Conservation (phyloP, 140 eudicot genomes). For the Eryngium alpinum region DNA sequence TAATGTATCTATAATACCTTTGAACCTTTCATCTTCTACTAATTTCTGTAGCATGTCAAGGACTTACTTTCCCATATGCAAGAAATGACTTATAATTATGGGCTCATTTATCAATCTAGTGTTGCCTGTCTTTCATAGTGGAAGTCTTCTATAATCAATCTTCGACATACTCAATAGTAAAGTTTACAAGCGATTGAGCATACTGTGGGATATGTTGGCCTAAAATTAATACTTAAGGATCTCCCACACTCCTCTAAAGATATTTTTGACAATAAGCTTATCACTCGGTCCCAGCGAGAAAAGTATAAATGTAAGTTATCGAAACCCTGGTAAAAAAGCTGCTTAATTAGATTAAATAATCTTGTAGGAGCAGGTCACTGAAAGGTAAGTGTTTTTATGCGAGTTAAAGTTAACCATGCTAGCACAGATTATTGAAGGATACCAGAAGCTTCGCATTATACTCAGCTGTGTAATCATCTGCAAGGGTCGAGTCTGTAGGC, state of each 20-base stretch:
- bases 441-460: constrained; percentile 62
- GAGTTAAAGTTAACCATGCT: not conserved
- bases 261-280: too few relatives aligned
- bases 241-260: too few relatives aligned
- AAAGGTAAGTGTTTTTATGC: not conserved
- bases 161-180: not conserved
- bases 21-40: constrained; percentile 54
- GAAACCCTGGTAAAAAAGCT: not conserved
- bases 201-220: not conserved
- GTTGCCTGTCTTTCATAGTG: not conserved
- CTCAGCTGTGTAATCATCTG: constrained; percentile 45
- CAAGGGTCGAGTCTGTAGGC: constrained; percentile 70
- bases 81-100: not conserved
- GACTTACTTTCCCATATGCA: constrained; percentile 18
- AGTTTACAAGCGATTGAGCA: not conserved
- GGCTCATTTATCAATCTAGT: not conserved
- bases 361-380: not conserved
- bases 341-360: not conserved
- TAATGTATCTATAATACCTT: constrained; percentile 42
- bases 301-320: not conserved
- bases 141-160: not conserved
- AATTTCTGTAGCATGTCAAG: constrained; percentile 59
- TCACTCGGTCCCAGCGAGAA: too few relatives aligned
- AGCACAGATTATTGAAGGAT: constrained; percentile 30
- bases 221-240: not conserved